Evolutionary conservation across 2,329 filamentous ascomycete genomes (phyloP), one percentile per base, ranked within the genome.

Genomic region (Xylariaceae sp.): DNA sequence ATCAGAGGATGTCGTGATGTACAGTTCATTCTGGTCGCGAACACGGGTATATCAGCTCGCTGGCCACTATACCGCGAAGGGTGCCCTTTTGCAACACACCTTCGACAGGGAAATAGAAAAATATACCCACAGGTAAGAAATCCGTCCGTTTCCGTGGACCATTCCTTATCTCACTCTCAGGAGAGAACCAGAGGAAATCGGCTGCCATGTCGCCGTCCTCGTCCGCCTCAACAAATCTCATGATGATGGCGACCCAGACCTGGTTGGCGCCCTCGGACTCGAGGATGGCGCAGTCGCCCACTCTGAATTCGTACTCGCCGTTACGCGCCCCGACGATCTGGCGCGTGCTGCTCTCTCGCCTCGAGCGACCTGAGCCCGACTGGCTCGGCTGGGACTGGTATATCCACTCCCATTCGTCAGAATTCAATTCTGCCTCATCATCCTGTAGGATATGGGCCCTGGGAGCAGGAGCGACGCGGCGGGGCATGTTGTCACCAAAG

Each of bases 101-200:
- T 36, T 29, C 34, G 19, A 19, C 17, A 9, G 21, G 5, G 28
- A 19, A 8, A 23, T n/a, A 14, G 24, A 9, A n/a, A n/a, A n/a
- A n/a, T n/a, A 39, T 15, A 34, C 53, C 66, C 41, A 67, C 85
- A 79, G 56, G 77, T 77, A 94, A 62, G 43, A 78, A 87, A 63
- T 98, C 92, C 9, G 69, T 74, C 55, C 88, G 73, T 66, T 92
- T 94, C 65, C 86, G 90, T 41, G 79, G 76, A 57, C 82, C 84
- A 53, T 86, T 92, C 18, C 83, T 78, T 44, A 96, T 87, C 64
- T 97, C 90, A 55, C 84, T 85, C 54, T 94, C 85, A 0, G 86
- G 88, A 0, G 86, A 88, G 59, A 98, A 96, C 92, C 92, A 98
- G 74, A 96, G 83, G 57, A 98, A 92, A 47, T 83, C 85, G 39